phyloP scores from a whole-genome alignment of 2,329 filamentous ascomycete genomes.

The Lachnellula hyalina region DNA sequence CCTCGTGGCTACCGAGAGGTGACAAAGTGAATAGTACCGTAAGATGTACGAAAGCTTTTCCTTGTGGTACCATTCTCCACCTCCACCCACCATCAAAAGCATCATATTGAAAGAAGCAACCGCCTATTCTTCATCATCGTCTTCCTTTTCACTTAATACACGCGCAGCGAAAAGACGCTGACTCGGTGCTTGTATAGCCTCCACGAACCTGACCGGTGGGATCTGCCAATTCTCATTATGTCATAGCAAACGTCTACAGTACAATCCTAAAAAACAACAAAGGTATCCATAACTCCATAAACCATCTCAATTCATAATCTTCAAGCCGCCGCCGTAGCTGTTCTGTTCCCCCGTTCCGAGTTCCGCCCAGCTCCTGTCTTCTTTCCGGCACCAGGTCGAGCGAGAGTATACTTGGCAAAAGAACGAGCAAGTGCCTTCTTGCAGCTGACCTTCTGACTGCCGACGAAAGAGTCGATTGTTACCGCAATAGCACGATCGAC shows the following conservation, averaged over 20 bases:
- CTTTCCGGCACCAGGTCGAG: conserved; percentile 28
- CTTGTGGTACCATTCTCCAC: no score
- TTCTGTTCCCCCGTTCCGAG: conserved; percentile 19
- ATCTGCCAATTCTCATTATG: conserved; percentile 13
- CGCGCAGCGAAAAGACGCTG: no score
- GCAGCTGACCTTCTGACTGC: conserved; percentile 92
- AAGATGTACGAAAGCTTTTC: no score
- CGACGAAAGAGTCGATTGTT: conserved; percentile 92
- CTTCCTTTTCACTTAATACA: no score
- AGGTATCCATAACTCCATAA: conserved; percentile 21
- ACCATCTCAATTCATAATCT: neutral
- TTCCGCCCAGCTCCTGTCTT: conserved; percentile 23
- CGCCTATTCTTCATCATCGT: no score
- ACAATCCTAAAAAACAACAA: conserved; percentile 12
- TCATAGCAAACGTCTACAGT: conserved; percentile 17
- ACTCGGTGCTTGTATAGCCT: no score
- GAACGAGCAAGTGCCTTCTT: conserved; percentile 93
- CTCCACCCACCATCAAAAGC: no score
- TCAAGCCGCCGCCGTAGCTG: conserved; percentile 24
- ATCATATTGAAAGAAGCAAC: no score
- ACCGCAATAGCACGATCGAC: conserved; percentile 97
- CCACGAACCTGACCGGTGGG: no score
- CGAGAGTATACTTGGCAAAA: conserved; percentile 87
- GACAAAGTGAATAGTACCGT: no score
- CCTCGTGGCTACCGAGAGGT: no score